These are phyloP conservation scores for Tetrahymena malaccensis DNA, from an alignment of 73 alveolate species.

Conservation along the genomic window DNA sequence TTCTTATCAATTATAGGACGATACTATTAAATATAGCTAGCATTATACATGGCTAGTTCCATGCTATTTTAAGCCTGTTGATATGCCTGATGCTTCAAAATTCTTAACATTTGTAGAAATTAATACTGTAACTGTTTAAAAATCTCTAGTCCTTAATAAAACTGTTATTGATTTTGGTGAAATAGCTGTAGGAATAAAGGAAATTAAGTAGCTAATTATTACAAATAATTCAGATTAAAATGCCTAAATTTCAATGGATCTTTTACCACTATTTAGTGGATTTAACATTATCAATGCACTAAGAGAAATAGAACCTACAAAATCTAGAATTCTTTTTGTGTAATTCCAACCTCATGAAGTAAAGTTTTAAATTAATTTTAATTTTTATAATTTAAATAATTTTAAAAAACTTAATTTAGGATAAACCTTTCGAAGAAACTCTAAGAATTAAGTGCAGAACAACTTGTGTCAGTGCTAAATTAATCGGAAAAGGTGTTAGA, in stretches of 20 bases:
- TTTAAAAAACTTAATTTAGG: not conserved
- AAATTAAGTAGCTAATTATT: constrained; percentile 72
- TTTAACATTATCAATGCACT: constrained; percentile 87
- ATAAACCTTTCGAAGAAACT: constrained; percentile 86
- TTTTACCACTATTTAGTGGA: constrained; percentile 85
- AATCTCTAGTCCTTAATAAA: constrained; percentile 76
- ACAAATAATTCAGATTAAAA: constrained; percentile 69
- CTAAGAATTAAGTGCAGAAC: constrained; percentile 65
- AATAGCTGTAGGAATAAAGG: constrained; percentile 86
- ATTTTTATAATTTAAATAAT: not conserved
- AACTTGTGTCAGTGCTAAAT: constrained; percentile 74
- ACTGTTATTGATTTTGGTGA: constrained; percentile 89
- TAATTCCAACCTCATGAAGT: constrained; percentile 79
- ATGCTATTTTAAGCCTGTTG: constrained; percentile 57
- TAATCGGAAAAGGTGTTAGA: constrained; percentile 93
- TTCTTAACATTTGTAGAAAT: constrained; percentile 58
- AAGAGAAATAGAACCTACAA: constrained; percentile 84
- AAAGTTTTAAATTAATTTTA: not conserved
- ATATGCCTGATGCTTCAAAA: constrained; percentile 41
- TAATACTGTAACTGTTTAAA: constrained; percentile 73
- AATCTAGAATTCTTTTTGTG: constrained; percentile 71
- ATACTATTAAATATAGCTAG: constrained; percentile 51
- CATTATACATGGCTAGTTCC: constrained; percentile 94
- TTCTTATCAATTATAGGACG: not conserved
- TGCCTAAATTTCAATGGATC: constrained; percentile 77